These are phyloP conservation scores for Claviceps citrina DNA, from an alignment of 2,329 filamentous ascomycete species.

Conservation along the genomic window DNA sequence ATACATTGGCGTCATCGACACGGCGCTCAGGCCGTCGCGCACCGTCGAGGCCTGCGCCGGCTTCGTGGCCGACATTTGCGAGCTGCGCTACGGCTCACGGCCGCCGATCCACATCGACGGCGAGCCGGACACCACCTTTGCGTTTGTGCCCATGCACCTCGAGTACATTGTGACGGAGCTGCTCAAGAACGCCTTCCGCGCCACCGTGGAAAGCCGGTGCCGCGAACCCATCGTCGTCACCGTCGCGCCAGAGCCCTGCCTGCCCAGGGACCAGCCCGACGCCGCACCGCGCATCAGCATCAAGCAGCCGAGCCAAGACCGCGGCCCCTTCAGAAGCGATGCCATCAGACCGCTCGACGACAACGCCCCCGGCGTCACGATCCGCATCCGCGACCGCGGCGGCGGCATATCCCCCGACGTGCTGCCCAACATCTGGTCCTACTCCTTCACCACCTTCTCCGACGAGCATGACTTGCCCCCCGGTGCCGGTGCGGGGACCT, in stretches of 20 bases:
- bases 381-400: constrained; percentile 88
- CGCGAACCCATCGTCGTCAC: constrained; percentile 79
- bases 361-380: constrained; percentile 72
- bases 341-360: constrained; percentile 44
- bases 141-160: constrained; percentile 86
- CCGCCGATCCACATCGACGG: constrained; percentile 71
- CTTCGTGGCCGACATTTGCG: constrained; percentile 91
- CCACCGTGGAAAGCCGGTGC: constrained; percentile 73
- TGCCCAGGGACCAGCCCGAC: constrained; percentile 14
- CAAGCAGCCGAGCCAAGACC: constrained; percentile 21
- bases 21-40: constrained; percentile 62
- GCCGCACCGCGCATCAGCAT: constrained; percentile 15
- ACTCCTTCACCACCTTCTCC: constrained; percentile 90
- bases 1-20: constrained; percentile 94
- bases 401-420: constrained; percentile 81
- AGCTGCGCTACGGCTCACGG: constrained; percentile 83
- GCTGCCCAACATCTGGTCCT: constrained; percentile 82
- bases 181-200: constrained; percentile 90
- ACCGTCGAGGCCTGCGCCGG: constrained; percentile 74
- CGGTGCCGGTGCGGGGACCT: too few species aligned
- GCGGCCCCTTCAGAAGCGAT: constrained; percentile 27
- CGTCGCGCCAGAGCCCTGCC: constrained; percentile 55
- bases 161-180: constrained; percentile 96
- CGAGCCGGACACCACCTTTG: constrained; percentile 74
- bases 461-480: constrained; percentile 38